Evolutionary conservation across 2,329 filamentous ascomycete genomes (phyloP), one percentile per base, ranked within the genome.

Genomic region (Teratosphaeria pseudoeucalypti): DNA sequence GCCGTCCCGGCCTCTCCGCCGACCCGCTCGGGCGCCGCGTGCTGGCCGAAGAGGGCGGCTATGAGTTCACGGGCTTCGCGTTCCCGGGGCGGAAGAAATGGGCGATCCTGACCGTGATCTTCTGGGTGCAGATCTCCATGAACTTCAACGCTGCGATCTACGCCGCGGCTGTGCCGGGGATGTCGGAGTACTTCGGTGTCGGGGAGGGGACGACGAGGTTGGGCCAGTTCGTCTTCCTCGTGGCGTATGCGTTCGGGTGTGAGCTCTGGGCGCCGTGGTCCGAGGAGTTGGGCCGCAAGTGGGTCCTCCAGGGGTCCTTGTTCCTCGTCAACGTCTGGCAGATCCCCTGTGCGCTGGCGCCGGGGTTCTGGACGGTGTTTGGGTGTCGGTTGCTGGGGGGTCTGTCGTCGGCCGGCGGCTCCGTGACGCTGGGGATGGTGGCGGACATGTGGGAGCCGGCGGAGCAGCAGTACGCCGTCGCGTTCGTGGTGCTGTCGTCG

Each of bases 211-310:
- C 82, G 3, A 88, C 86, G 4, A 83, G 88, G 58, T 82, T 83
- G 59, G 89, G 89, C 70, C 87, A 88, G 61, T 86, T 88, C 75
- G 83, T 91, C 63, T 94, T 92, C 75, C 75, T 95, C 47, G 81
- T 94, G 56, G 73, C 85, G 2, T 94, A 95, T 71, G 89, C 89
- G 43, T 92, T 94, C 70, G 90, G 90, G 39, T 94, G 90, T 71
- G 90, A 94, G 73, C 80, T 92, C 0, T 94, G 90, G 90, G 90
- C 90, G 0, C 90, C 90, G 0, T 94, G 89, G 88, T 88, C 84
- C 54, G 90, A 95, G 71, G 90, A 94, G 68, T 78, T 92, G 56
- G 90, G 90, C 23, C 83, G 90, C 56, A 88, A 85, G 77, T 86
- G 86, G 1, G 82, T 94, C 58, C 78, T 92, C 26, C 89, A 92